These are phyloP conservation scores for Ceratobasidium sp. DNA, from an alignment of 1,284 basidiomycete species.

Conservation along the genomic window DNA sequence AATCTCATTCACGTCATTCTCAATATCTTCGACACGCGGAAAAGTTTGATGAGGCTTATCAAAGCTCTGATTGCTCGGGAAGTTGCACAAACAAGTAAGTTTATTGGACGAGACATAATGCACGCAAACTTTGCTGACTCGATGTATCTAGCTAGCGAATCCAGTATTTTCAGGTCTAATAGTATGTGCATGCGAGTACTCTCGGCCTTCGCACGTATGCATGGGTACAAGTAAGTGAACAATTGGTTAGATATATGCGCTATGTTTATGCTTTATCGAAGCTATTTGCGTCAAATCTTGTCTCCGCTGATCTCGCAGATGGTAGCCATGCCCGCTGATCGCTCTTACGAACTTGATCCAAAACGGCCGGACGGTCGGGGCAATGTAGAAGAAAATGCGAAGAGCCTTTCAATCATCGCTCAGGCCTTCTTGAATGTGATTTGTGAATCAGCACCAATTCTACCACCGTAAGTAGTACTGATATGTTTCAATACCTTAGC, in stretches of 20 bases:
- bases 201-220: slow-evolving; percentile 83
- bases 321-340: slow-evolving; percentile 74
- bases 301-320: slow-evolving; percentile 80
- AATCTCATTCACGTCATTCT: slow-evolving; percentile 87
- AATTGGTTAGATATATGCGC: too few relatives aligned
- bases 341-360: slow-evolving; percentile 84
- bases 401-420: slow-evolving; percentile 78
- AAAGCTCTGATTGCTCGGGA: slow-evolving; percentile 88
- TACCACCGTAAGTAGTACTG: slow-evolving; percentile 74
- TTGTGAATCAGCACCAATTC: slow-evolving; percentile 70
- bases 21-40: slow-evolving; percentile 83
- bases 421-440: slow-evolving; percentile 81
- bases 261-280: not conserved
- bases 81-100: slow-evolving; percentile 75
- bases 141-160: slow-evolving; percentile 72
- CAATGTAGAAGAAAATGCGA: slow-evolving; percentile 74
- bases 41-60: slow-evolving; percentile 73
- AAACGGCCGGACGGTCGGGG: slow-evolving; percentile 65
- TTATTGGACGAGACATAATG: too few relatives aligned
- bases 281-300: slow-evolving; percentile 80
- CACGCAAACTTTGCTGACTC: slow-evolving; percentile 34
- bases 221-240: slow-evolving; percentile 73
- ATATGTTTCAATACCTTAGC: not conserved
- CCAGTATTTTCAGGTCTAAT: slow-evolving; percentile 85
- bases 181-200: slow-evolving; percentile 85